Conservation (phyloP, 2,329 filamentous ascomycete genomes). For the Polychaeton citri region DNA sequence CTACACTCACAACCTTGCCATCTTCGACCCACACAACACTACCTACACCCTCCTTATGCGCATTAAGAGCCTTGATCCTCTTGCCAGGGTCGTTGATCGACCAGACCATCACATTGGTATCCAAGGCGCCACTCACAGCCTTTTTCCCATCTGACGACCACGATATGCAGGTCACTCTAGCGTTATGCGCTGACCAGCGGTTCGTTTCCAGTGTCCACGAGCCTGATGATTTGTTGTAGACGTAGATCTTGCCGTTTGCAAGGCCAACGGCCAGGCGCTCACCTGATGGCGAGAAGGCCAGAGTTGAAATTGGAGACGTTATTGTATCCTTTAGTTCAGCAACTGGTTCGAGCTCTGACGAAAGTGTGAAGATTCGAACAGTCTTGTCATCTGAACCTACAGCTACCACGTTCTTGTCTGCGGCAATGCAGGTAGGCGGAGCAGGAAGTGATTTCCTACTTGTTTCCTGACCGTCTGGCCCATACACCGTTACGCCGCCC, state of each 20-base stretch:
- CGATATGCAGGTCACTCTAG: conserved; percentile 51
- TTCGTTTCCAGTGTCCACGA: conserved; percentile 63
- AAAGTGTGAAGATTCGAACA: conserved; percentile 59
- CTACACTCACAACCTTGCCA: conserved; percentile 58
- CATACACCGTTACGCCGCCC: conserved; percentile 45
- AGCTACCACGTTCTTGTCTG: conserved; percentile 53
- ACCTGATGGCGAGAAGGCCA: conserved; percentile 76
- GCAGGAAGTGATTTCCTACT: conserved; percentile 41
- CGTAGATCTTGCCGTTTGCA: conserved; percentile 73
- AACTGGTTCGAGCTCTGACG: conserved; percentile 33
- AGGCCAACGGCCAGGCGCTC: conserved; percentile 69
- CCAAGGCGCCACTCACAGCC: conserved; percentile 71
- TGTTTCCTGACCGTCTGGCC: conserved; percentile 36
- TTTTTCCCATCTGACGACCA: conserved; percentile 72
- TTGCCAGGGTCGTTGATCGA: conserved; percentile 72
- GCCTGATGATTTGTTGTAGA: conserved; percentile 43
- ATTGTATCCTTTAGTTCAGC: conserved; percentile 49
- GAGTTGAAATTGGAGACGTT: conserved; percentile 57
- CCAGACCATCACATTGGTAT: conserved; percentile 90
- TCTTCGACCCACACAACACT: conserved; percentile 69
- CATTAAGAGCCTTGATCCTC: conserved; percentile 70
- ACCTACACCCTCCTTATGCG: conserved; percentile 91
- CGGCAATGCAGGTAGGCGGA: conserved; percentile 54
- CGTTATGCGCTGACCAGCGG: conserved; percentile 60
- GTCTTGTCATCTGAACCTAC: conserved; percentile 63